A percentile compares a stretch with the other conserved stretches of the same genome.
Conservation (phyloP, 1,139 yeast genomes). For the Lodderomyces parapsilosis region DNA sequence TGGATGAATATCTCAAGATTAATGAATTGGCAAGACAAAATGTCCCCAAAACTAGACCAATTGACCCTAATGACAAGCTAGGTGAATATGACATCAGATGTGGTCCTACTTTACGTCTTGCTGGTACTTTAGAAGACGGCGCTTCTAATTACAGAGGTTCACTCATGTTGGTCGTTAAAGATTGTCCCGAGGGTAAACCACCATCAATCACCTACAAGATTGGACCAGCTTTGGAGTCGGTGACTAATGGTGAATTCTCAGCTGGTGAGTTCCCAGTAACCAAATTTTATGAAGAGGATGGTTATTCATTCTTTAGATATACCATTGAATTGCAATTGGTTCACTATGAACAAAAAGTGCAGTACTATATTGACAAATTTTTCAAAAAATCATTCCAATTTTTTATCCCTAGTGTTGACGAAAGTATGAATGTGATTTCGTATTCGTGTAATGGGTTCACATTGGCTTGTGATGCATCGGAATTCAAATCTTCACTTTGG, state of each 20-base stretch:
- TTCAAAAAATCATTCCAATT: slow-evolving; percentile 45
- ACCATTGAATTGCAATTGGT: slow-evolving; percentile 47
- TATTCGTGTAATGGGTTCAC: slow-evolving; percentile 95
- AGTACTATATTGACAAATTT: slow-evolving; percentile 54
- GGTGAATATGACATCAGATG: slow-evolving; percentile 53
- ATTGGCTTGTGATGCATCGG: slow-evolving; percentile 61
- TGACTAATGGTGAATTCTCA: slow-evolving; percentile 9
- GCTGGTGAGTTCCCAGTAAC: slow-evolving; percentile 48
- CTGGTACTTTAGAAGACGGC: slow-evolving; percentile 55
- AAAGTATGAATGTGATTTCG: slow-evolving; percentile 77
- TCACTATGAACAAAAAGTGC: slow-evolving; percentile 55
- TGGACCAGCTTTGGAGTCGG: slow-evolving; percentile 32
- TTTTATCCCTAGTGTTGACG: slow-evolving; percentile 54
- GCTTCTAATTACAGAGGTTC: slow-evolving; percentile 59
- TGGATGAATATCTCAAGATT: slow-evolving; percentile 26
- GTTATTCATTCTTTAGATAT: slow-evolving; percentile 64
- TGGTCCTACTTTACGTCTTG: slow-evolving; percentile 75
- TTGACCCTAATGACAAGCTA: slow-evolving; percentile 20
- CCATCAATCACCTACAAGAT: slow-evolving; percentile 40
- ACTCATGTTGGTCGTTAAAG: slow-evolving; percentile 58
- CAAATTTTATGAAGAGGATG: slow-evolving; percentile 38
- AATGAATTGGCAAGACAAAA: slow-evolving; percentile 24
- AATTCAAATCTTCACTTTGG: slow-evolving; percentile 80
- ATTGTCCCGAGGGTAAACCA: slow-evolving; percentile 25
- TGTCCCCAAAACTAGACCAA: slow-evolving; percentile 13